Evolutionary conservation across 108 stramenopile genomes (phyloP), one percentile per base, ranked within the genome.

Genomic region (Cylindrotheca closterium): DNA sequence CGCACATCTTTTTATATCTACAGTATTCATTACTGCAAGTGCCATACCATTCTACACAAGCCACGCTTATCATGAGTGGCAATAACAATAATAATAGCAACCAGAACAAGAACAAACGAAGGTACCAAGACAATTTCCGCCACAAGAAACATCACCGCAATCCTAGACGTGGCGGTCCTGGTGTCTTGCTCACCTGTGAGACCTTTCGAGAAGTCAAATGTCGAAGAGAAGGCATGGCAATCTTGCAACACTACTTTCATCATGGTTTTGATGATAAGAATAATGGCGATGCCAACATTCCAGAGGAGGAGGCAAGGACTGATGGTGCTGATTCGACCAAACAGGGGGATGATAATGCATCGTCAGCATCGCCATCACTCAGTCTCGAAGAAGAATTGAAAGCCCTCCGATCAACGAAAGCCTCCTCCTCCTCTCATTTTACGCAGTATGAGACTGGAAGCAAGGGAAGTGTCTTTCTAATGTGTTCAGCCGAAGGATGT

Each of bases 311-410:
- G 30, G 58, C 59, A 60, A 42, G 2, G 32, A 17, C 37, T 21
- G 32, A 26, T 63, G 51, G 18, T n/a, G 64, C 0, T n/a, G 8
- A 58, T 7, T 1, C 53, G 18, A 31, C 63, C 15, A 47, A 60
- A 23, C 2, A 54, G 29, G 37, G 52, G 4, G 1, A 51, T 59
- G 53, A 29, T 30, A 50, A 48, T 28, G n/a, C 51, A 18, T 10
- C 48, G 18, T 15, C 7, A 7, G 17, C 15, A 30, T 26, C 45
- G 23, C 8, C 67, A 37, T 54, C 55, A 24, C 60, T 88, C 45
- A 83, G 71, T 61, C 67, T 92, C 22, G 87, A 92, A 55, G 91
- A 92, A 61, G 91, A 92, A 74, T 48, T 92, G 31, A 68, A 68
- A 15, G 62, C 73, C 57, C 77, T 92, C 0, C 80, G 77, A 55